Percentiles rank a stretch among this genome's conserved stretches.
phyloP scores from a whole-genome alignment of 1,284 basidiomycete species.

The Microbotryum scabiosae region DNA sequence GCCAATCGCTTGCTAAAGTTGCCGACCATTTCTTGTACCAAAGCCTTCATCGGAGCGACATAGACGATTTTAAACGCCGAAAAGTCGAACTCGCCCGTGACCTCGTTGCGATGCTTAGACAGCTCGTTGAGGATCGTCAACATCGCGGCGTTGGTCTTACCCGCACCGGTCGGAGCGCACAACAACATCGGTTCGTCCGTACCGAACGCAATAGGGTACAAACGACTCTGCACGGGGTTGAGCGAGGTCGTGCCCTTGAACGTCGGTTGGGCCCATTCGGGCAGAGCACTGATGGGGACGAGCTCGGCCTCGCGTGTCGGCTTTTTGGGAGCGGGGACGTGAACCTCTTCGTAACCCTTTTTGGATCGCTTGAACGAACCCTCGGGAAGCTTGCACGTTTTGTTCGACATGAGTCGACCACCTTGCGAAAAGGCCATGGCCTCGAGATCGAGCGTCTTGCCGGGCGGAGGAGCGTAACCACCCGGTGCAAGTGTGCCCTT shows the following conservation, averaged over 20 bases:
- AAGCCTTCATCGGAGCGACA: conserved; percentile 97
- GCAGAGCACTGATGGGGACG: conserved; percentile 66
- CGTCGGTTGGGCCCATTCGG: conserved; percentile 77
- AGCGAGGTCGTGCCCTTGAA: conserved; percentile 67
- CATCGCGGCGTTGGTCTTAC: conserved; percentile 99
- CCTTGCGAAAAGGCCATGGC: conserved; percentile 93
- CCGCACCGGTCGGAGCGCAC: conserved; percentile 97
- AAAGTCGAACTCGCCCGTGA: conserved; percentile 75
- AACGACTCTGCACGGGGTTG: conserved; percentile 88
- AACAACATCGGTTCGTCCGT: conserved; percentile 84
- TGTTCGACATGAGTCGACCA: conserved; percentile 94
- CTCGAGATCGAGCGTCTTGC: conserved; percentile 80
- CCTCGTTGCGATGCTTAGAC: conserved; percentile 70
- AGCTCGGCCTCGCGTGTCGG: conserved; percentile 55
- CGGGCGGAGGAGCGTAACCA: conserved; percentile 70
- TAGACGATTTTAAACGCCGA: conserved; percentile 96
- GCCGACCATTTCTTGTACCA: conserved; percentile 95
- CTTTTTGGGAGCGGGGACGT: conserved; percentile 87
- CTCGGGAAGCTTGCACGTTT: conserved; percentile 94
- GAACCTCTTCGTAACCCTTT: conserved; percentile 98
- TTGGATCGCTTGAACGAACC: conserved; percentile 94
- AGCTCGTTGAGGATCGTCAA: conserved; percentile 84
- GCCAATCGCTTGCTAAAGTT: conserved; percentile 80
- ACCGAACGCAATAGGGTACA: conserved; percentile 88
- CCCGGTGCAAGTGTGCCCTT: conserved; percentile 84